Conservation (phyloP, 2,329 filamentous ascomycete genomes). For the Diplodia scrobiculata region DNA sequence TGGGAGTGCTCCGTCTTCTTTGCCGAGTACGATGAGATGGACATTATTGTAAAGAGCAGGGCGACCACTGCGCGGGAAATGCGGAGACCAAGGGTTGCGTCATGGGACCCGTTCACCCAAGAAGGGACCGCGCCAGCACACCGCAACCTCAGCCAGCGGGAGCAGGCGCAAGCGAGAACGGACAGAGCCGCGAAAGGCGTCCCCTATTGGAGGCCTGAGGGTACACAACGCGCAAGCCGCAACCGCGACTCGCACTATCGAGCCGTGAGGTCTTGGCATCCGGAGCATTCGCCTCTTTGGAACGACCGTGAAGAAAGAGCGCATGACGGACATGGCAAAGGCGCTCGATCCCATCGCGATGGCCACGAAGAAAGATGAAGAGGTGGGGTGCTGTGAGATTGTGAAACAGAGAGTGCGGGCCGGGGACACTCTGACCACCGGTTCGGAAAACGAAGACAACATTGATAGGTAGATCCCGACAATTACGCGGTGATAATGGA, state of each 20-base stretch:
- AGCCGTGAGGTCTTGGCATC: neutral
- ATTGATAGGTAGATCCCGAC: conserved; percentile 7
- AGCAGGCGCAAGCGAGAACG: conserved; percentile 1
- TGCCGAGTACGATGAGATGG: neutral
- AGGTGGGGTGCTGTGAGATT: conserved; percentile 7
- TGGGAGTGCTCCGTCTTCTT: neutral
- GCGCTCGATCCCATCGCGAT: neutral
- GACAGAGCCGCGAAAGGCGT: conserved; percentile 10
- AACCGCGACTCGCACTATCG: conserved; percentile 15
- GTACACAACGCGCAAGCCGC: conserved; percentile 2
- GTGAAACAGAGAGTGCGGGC: conserved; percentile 21
- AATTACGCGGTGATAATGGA: neutral
- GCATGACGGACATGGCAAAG: neutral
- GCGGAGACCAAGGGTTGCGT: conserved; percentile 1
- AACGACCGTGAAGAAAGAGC: neutral
- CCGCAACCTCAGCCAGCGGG: neutral
- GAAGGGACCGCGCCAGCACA: neutral
- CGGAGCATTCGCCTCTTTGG: conserved; percentile 8
- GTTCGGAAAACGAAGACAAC: conserved; percentile 2
- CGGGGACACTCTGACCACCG: conserved; percentile 13
- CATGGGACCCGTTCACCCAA: neutral
- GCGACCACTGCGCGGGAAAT: neutral
- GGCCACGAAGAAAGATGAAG: neutral
- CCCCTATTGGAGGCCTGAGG: conserved; percentile 8
- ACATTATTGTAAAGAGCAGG: neutral